Conservation (phyloP, 768 basidiomycete species). For the Amanita polypyramis region DNA sequence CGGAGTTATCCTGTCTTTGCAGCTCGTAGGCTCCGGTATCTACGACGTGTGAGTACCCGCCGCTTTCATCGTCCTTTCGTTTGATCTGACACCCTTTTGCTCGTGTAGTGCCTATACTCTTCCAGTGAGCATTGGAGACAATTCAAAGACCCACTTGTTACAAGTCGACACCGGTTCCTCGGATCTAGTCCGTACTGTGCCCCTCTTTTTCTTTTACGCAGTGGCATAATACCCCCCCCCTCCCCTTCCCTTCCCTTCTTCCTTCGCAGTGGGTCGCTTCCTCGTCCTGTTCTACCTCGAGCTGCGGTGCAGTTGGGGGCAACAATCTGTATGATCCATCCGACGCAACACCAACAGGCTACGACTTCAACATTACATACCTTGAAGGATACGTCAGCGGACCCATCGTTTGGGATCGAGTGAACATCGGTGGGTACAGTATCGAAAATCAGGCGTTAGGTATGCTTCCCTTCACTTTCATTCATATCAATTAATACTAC, state of each 20-base stretch:
- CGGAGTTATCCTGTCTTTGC: conserved; percentile 49
- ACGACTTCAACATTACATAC: conserved; percentile 42
- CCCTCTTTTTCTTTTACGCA: conserved; percentile 1
- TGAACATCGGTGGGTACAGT: conserved; percentile 52
- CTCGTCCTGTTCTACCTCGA: conserved; percentile 44
- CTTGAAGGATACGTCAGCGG: conserved; percentile 49
- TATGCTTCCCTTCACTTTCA: conserved; percentile 18
- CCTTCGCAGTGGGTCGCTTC: conserved; percentile 62
- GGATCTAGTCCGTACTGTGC: conserved; percentile 45
- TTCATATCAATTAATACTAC: neutral
- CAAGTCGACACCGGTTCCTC: conserved; percentile 81
- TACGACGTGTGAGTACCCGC: conserved; percentile 38
- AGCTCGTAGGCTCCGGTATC: conserved; percentile 40
- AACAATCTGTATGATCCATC: conserved; percentile 49
- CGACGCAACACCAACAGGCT: conserved; percentile 30
- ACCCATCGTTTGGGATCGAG: conserved; percentile 59
- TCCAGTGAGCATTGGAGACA: conserved; percentile 42
- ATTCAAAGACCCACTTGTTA: conserved; percentile 40
- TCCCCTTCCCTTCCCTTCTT: no score
- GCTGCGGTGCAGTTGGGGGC: conserved; percentile 32
- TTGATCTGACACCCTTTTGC: neutral
- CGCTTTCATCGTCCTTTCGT: neutral
- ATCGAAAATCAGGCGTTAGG: conserved; percentile 64
- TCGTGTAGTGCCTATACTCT: conserved; percentile 51
- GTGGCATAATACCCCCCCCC: no score